A percentile compares a stretch with the other conserved stretches of the same genome.
These are phyloP conservation scores for Ceratocystis cacaofunesta DNA, from an alignment of 2,329 filamentous ascomycete genomes.

Conservation along the genomic window DNA sequence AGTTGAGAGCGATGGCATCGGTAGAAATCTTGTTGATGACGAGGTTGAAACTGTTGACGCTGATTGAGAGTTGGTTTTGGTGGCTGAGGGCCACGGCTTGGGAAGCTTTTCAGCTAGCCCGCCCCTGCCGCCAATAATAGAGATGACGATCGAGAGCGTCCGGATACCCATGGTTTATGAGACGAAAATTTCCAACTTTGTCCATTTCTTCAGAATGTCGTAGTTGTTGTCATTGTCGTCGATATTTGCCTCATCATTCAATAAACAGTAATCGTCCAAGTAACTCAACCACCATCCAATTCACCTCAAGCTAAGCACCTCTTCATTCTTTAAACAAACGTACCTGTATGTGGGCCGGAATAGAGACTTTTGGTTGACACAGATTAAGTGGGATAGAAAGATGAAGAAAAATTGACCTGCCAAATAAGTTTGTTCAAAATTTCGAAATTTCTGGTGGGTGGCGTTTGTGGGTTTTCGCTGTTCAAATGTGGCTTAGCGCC, in stretches of 20 bases:
- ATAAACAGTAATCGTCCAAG: background rate
- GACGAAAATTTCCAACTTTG: background rate
- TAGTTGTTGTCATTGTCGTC: background rate
- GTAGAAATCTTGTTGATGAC: background rate
- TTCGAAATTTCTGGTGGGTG: slow-evolving; percentile 14
- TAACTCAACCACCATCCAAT: background rate
- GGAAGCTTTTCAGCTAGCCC: background rate
- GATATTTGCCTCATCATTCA: background rate
- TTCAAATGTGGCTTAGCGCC: slow-evolving; percentile 10
- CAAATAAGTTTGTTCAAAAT: slow-evolving; percentile 14
- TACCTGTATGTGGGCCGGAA: slow-evolving; percentile 16
- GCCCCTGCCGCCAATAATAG: background rate
- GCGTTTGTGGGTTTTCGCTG: slow-evolving; percentile 15
- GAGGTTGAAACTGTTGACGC: background rate
- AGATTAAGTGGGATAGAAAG: slow-evolving; percentile 13
- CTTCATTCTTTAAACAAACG: slow-evolving; percentile 7
- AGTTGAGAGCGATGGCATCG: background rate
- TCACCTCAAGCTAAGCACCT: background rate
- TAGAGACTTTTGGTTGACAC: slow-evolving; percentile 17
- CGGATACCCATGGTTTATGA: background rate
- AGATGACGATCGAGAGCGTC: background rate
- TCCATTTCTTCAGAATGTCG: background rate
- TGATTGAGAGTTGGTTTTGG: background rate
- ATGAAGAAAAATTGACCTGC: slow-evolving; percentile 8
- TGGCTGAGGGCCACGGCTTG: background rate